phyloP scores from a whole-genome alignment of 2,329 filamentous ascomycete genomes.

The Chaetomium sp. region DNA sequence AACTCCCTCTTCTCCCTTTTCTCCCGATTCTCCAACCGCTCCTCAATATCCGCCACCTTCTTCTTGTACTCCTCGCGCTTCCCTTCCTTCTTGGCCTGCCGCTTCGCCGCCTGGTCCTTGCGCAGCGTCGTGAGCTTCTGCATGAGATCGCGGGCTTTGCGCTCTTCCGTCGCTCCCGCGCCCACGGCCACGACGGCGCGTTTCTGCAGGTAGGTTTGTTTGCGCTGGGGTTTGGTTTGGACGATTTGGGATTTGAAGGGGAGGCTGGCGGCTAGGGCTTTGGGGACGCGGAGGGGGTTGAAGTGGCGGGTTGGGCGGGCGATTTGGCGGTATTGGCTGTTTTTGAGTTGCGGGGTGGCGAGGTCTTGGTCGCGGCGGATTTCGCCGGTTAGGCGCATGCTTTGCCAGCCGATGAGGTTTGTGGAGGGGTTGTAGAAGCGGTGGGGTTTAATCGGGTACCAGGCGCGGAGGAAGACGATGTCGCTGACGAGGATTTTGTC shows the following conservation, averaged over 20 bases:
- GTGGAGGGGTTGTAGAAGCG: conserved; percentile 96
- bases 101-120: conserved; percentile 84
- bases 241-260: conserved; percentile 91
- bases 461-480: conserved; percentile 91
- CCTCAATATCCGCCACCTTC: conserved; percentile 73
- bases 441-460: conserved; percentile 93
- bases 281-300: conserved; percentile 71
- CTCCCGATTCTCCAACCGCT: conserved; percentile 81
- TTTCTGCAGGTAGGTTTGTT: conserved; percentile 87
- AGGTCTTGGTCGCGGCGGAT: conserved; percentile 72
- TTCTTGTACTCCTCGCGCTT: conserved; percentile 71
- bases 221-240: conserved; percentile 70
- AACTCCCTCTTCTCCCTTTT: conserved; percentile 89
- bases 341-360: conserved; percentile 70
- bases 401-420: conserved; percentile 86
- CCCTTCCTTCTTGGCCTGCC: conserved; percentile 81
- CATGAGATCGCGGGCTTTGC: conserved; percentile 79
- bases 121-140: conserved; percentile 86
- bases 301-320: conserved; percentile 66
- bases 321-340: conserved; percentile 73
- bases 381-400: conserved; percentile 91
- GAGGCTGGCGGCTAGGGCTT: conserved; percentile 71
- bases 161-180: conserved; percentile 62
- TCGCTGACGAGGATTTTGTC: conserved; percentile 97
- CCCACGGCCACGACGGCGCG: conserved; percentile 73